A percentile compares a stretch with the other conserved stretches of the same genome.
These are phyloP conservation scores for Saussurea involucrata DNA, from an alignment of 129 eudicot genomes.

Conservation along the genomic window DNA sequence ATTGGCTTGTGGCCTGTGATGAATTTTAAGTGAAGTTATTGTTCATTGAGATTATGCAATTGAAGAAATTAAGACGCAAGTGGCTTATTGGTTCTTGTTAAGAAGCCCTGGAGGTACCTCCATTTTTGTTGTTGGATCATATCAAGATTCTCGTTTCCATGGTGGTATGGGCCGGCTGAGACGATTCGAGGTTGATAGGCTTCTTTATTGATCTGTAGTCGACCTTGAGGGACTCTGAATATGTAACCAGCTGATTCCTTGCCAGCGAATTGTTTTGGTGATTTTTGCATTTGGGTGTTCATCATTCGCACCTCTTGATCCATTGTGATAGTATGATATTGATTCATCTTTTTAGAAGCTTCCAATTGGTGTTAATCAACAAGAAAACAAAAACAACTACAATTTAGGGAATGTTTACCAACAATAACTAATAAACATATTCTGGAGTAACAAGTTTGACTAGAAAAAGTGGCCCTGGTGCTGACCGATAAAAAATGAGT, in stretches of 20 bases:
- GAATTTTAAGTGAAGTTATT: too few species aligned
- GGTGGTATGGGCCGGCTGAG: slow-evolving; percentile 38
- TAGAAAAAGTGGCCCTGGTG: too few species aligned
- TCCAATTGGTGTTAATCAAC: too few species aligned
- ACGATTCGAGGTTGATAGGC: slow-evolving; percentile 35
- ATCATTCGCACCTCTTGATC: slow-evolving; percentile 12
- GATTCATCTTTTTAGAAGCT: slow-evolving; percentile 15
- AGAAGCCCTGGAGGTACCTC: slow-evolving; percentile 30
- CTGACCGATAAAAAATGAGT: too few species aligned
- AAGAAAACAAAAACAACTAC: too few species aligned
- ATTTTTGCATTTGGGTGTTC: slow-evolving; percentile 14
- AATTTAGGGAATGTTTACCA: too few species aligned
- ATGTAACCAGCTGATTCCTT: slow-evolving; percentile 27
- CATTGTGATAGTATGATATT: slow-evolving; percentile 16
- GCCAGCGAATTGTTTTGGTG: slow-evolving; percentile 34
- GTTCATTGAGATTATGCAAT: slow-evolving; percentile 5
- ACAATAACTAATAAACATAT: too few species aligned
- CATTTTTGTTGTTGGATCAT: slow-evolving; percentile 41
- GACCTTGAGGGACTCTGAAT: slow-evolving; percentile 35
- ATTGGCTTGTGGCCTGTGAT: too few species aligned
- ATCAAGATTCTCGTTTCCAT: slow-evolving; percentile 28
- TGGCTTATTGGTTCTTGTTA: slow-evolving; percentile 15
- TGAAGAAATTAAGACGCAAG: slow-evolving; percentile 11
- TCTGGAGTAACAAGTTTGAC: too few species aligned
- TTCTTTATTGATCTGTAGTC: slow-evolving; percentile 22